Evolutionary conservation across 1,284 basidiomycete species (phyloP), one percentile per base, ranked within the genome.

Genomic region (Heliocybe sulcata): DNA sequence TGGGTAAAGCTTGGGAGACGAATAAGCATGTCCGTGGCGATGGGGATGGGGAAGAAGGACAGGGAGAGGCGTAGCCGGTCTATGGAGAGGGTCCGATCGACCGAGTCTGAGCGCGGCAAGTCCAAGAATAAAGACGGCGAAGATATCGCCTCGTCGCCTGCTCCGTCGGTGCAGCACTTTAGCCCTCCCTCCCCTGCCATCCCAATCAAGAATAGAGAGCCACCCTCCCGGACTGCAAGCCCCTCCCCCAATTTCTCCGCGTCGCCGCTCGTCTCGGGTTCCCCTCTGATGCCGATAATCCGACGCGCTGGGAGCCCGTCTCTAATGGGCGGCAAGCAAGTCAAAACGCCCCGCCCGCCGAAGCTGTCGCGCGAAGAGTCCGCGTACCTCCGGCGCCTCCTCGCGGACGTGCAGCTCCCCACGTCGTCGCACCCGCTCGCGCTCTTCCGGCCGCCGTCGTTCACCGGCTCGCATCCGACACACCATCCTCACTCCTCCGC

Each of bases 1-100:
- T 85, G 84, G 83, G 71, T 74, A 22, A 82, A 79, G 63, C 60
- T 87, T 42, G 75, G 83, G n/a, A 70, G 81, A 59, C 70, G 83
- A 55, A 76, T 87, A 57, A 85, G 80, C 59, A 69, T 80, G 61
- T 72, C 75, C 10, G 73, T 86, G 51, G 72, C 75, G 11, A 73
- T 86, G 51, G 75, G 79, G 63, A 67, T 26, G 67, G 72, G 61
- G 66, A 74, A 61, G 52, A 68, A 66, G 48, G 67, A 66, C 29
- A 68, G 61, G 56, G 54, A 60, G 11, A 45, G 27, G 25, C 12
- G 35, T 12, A 31, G 52, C 19, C 33, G 52, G 20, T 53, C 52
- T 29, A 27, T 22, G n/a, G 33, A 53, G 14, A 65, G 65, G 29
- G 67, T 67, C 52, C 63, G 68, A 25, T 69, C 68, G 22, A 63